Base-by-base conservation (phyloP, 2,329 filamentous ascomycete genomes). In the Metarhizium robertsii region DNA sequence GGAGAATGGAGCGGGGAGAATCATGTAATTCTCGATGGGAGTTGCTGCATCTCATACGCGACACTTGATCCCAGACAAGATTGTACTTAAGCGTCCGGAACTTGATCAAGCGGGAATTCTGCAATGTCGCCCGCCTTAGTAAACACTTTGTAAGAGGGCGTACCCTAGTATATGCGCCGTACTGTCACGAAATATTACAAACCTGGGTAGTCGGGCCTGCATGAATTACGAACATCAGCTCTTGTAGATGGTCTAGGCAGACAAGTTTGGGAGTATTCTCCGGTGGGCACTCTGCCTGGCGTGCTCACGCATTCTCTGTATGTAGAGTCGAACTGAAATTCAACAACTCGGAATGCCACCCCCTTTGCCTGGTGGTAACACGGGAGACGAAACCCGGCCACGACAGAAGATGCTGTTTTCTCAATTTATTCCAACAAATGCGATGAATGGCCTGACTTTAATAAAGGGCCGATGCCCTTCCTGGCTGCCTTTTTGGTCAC, bases 391-490 rank as follows among this genome's bases (percentile, higher is more conserved):
- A 49, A 58, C 36, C 40, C 46, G 52, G 56, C 55, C 46, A 53
- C 56, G 10, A 10, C 49, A 53, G 52, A 53, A 47, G 34, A 29
- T 47, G 40, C 47, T 38, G 48, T 46, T 53, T 34, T 50, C 51
- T 55, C 18, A 13, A 53, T 49, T 42, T 45, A 48, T 52, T 56
- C 53, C 51, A 36, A 46, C 20, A 25, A 38, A 54, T 25, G 51
- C 7, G 36, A 13, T 34, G 32, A 52, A 54, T 56, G 56, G 53
- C 51, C 48, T 56, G 56, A 55, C 51, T 46, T 58, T 55, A 47
- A 53, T 43, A 52, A 56, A 58, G 54, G 51, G 54, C 56, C 56
- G 56, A 58, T 49, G 50, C 50, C 14, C n/a, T 25, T 36, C 36
- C 29, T 46, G 34, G n/a, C 46, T 40, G 45, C 10, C 25, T 48